Evolutionary conservation across 352 stramenopile species (phyloP).

Genomic region (Globisporangium parvum): DNA sequence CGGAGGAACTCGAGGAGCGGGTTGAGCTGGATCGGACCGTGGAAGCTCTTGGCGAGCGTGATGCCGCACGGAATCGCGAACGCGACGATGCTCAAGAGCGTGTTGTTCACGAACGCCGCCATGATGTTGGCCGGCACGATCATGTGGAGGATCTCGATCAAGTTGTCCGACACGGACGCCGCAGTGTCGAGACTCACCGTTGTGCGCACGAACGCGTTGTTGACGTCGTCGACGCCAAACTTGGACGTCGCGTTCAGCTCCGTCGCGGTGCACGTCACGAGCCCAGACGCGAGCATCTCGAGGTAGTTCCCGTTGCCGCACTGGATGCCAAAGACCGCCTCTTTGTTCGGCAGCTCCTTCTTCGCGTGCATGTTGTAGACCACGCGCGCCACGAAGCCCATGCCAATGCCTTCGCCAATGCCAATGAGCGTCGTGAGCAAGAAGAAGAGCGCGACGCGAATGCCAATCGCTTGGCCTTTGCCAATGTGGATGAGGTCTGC

Average conservation of each 20-base stretch:
- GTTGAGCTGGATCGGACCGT: conserved; percentile 65
- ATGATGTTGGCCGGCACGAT: conserved; percentile 76
- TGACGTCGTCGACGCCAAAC: conserved; percentile 59
- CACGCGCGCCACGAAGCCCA: conserved; percentile 40
- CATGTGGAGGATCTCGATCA: conserved; percentile 52
- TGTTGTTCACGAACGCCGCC: conserved; percentile 55
- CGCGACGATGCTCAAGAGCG: conserved; percentile 58
- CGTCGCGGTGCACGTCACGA: conserved; percentile 52
- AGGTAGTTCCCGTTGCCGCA: conserved; percentile 69
- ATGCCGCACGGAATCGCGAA: conserved; percentile 65
- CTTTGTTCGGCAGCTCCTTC: conserved; percentile 18
- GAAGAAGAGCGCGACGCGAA: conserved; percentile 40
- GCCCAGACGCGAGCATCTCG: conserved; percentile 33
- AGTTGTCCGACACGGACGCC: conserved; percentile 50
- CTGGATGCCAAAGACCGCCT: conserved; percentile 66
- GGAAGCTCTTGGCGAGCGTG: conserved; percentile 60
- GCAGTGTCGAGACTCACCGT: conserved; percentile 30
- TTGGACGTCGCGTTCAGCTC: conserved; percentile 27
- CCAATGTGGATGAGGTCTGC: conserved; percentile 57
- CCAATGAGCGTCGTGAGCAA: conserved; percentile 38
- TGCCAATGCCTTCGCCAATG: conserved; percentile 49
- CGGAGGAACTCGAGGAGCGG: conserved; percentile 73
- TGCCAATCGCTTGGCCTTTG: conserved; percentile 32
- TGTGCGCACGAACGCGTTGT: conserved; percentile 42
- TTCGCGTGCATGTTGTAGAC: conserved; percentile 30